These are phyloP conservation scores for Diospyros kaki DNA, from an alignment of 148 eudicot genomes.

Conservation along the genomic window DNA sequence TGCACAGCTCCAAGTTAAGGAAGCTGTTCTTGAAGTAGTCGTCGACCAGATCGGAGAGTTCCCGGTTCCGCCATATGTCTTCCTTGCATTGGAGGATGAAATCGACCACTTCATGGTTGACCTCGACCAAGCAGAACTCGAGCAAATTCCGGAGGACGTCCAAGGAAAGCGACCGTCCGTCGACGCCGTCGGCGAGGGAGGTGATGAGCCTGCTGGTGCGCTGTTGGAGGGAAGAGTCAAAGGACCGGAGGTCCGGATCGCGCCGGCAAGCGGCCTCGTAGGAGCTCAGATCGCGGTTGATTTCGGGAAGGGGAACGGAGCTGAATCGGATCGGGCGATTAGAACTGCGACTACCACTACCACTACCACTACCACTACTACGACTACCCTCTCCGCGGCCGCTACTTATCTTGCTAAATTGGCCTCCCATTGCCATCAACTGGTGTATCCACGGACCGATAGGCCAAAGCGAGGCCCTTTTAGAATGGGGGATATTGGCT, in stretches of 20 bases:
- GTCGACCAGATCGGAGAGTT: conserved; percentile 59
- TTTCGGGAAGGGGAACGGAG: neutral
- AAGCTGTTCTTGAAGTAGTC: conserved; percentile 69
- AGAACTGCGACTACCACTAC: neutral
- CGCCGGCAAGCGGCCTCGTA: conserved; percentile 54
- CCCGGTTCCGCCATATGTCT: conserved; percentile 66
- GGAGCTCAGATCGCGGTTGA: conserved; percentile 45
- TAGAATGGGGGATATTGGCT: too few species aligned
- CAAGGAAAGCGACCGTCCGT: conserved; percentile 50
- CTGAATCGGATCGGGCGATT: neutral
- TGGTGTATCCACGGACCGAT: neutral
- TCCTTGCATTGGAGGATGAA: conserved; percentile 50
- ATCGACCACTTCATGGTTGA: conserved; percentile 67
- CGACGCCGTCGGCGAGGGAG: conserved; percentile 40
- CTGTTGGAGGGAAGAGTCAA: conserved; percentile 55
- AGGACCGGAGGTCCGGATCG: conserved; percentile 61
- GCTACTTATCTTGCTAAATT: conserved; percentile 3
- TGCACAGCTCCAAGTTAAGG: conserved; percentile 48
- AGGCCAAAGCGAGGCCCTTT: too few species aligned
- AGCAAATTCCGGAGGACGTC: conserved; percentile 57
- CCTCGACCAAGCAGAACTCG: conserved; percentile 47
- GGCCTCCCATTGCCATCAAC: conserved; percentile 11
- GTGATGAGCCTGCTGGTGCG: conserved; percentile 49
- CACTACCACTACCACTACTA: neutral
- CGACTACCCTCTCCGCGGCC: neutral